Conservation (phyloP, 225 moss, liverwort and hornwort genomes). For the Anthoceros angustus region DNA sequence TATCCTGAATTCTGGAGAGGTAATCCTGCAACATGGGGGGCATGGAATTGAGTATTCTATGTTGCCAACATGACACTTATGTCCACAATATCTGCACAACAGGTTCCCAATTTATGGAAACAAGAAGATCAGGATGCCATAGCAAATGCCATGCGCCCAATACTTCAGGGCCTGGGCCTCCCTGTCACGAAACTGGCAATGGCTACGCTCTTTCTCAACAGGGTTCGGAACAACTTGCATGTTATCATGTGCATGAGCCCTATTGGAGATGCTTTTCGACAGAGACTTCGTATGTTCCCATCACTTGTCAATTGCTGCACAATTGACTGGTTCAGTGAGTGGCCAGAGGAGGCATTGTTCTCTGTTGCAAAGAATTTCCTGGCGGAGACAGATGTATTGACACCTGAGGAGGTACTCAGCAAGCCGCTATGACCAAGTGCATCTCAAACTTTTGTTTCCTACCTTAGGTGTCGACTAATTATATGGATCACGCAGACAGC, state of each 20-base stretch:
- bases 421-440: background rate
- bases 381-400: constrained; percentile 29
- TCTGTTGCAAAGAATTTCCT: constrained; percentile 65
- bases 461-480: too few species aligned
- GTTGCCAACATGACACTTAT: background rate
- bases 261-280: constrained; percentile 73
- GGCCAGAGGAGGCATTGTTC: constrained; percentile 76
- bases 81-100: background rate
- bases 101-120: constrained; percentile 91
- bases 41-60: background rate
- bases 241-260: constrained; percentile 80
- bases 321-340: constrained; percentile 93
- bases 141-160: constrained; percentile 56
- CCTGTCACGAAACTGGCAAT: constrained; percentile 59
- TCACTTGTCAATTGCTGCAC: constrained; percentile 91
- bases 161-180: constrained; percentile 35
- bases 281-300: constrained; percentile 76
- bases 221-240: constrained; percentile 63
- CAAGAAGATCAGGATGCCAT: constrained; percentile 63
- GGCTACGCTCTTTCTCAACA: constrained; percentile 52
- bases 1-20: constrained; percentile 81
- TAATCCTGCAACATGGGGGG: background rate
- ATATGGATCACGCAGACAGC: constrained; percentile 16
- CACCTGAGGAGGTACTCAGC: constrained; percentile 28
- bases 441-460: background rate